These are phyloP conservation scores for Bipolaris gigantea DNA, from an alignment of 2,329 filamentous ascomycete species.

Conservation along the genomic window DNA sequence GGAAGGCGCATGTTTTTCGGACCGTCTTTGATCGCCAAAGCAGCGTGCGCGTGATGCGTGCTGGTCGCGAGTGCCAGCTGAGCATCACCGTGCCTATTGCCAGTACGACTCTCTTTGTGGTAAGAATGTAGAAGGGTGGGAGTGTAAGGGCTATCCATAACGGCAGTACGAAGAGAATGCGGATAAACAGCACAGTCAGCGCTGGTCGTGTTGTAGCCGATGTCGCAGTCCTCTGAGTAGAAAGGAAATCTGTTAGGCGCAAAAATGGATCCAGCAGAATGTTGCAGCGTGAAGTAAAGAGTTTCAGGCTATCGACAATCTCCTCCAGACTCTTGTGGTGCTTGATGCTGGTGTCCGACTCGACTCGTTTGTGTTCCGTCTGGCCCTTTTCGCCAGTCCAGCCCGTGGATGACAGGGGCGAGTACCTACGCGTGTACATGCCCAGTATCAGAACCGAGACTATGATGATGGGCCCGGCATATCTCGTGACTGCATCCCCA, in stretches of 20 bases:
- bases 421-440: constrained; percentile 91
- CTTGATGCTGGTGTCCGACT: constrained; percentile 65
- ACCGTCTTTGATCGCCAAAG: constrained; percentile 85
- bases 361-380: constrained; percentile 55
- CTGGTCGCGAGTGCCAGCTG: constrained; percentile 89
- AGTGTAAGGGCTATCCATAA: constrained; percentile 84
- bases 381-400: constrained; percentile 67
- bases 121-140: constrained; percentile 81
- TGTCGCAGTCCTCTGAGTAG: constrained; percentile 85
- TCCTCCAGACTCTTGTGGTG: constrained; percentile 96
- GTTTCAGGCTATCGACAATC: constrained; percentile 89
- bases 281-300: constrained; percentile 90
- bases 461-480: constrained; percentile 79
- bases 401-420: constrained; percentile 82
- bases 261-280: constrained; percentile 87
- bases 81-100: constrained; percentile 81
- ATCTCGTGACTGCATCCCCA: constrained; percentile 78
- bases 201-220: constrained; percentile 89
- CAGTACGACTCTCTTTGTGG: constrained; percentile 81
- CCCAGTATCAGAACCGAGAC: constrained; percentile 79
- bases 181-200: constrained; percentile 83
- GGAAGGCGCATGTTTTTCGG: constrained; percentile 66
- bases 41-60: constrained; percentile 80
- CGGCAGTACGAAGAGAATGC: constrained; percentile 84
- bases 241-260: constrained; percentile 88